These are phyloP conservation scores for Blastocystis sp. DNA, from an alignment of 352 stramenopile species.

Conservation along the genomic window DNA sequence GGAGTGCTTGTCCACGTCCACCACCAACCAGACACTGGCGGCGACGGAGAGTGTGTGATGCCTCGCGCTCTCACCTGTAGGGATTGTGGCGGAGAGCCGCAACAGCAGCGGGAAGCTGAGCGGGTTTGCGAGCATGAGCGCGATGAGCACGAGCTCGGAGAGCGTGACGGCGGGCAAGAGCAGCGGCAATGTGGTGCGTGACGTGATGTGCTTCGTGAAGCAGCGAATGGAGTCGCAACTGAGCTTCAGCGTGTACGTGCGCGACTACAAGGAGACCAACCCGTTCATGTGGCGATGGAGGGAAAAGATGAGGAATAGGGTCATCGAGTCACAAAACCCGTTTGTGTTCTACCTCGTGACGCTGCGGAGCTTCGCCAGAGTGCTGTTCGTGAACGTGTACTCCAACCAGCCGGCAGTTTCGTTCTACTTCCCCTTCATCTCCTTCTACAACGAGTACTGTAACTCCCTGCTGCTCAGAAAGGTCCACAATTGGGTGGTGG, in stretches of 20 bases:
- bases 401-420: background rate
- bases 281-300: background rate
- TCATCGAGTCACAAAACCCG: background rate
- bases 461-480: constrained; percentile 11
- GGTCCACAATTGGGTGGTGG: background rate
- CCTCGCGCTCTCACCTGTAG: background rate
- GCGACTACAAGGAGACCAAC: background rate
- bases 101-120: background rate
- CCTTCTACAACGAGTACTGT: constrained; percentile 25
- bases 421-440: constrained; percentile 17
- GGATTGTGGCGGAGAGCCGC: background rate
- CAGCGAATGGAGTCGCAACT: background rate
- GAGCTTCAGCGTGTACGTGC: background rate
- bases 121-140: background rate
- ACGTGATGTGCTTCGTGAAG: background rate
- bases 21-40: background rate
- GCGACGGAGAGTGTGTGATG: background rate
- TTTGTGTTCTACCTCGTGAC: constrained; percentile 23
- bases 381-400: constrained; percentile 1
- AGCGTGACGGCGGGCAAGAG: background rate
- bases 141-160: background rate
- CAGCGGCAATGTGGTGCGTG: background rate
- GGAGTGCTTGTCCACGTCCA: background rate
- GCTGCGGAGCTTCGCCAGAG: background rate
- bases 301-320: background rate